phyloP scores from a whole-genome alignment of 768 basidiomycete genomes.

The Leccinellum luteum region DNA sequence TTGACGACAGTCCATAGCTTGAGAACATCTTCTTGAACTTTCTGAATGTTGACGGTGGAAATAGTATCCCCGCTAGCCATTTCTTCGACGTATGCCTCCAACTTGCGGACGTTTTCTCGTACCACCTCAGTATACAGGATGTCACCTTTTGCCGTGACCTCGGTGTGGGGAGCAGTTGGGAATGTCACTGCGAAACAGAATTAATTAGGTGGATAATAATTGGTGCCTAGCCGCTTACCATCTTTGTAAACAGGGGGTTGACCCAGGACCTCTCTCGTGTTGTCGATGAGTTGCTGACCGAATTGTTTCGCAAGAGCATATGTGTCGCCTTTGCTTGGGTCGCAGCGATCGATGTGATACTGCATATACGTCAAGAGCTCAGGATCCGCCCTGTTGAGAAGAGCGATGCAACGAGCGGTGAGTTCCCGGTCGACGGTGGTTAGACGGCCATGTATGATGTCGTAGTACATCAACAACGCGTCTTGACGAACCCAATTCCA shows the following conservation, averaged over 20 bases:
- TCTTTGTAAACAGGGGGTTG: constrained; percentile 93
- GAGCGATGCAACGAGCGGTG: constrained; percentile 93
- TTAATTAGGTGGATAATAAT: background rate
- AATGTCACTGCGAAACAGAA: constrained; percentile 69
- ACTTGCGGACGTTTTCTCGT: constrained; percentile 93
- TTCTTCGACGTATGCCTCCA: constrained; percentile 96
- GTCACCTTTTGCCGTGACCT: constrained; percentile 90
- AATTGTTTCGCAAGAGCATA: constrained; percentile 97
- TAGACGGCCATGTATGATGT: constrained; percentile 94
- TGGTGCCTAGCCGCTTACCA: constrained; percentile 50
- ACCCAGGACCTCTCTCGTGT: constrained; percentile 80
- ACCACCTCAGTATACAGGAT: constrained; percentile 94
- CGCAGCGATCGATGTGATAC: constrained; percentile 84
- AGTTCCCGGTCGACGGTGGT: constrained; percentile 95
- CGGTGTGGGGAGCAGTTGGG: constrained; percentile 95
- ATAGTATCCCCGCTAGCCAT: constrained; percentile 96
- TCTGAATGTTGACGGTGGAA: constrained; percentile 88
- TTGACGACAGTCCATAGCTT: constrained; percentile 98
- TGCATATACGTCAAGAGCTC: constrained; percentile 94
- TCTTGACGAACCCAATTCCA: constrained; percentile 99
- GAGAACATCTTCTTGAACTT: constrained; percentile 94
- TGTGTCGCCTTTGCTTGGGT: constrained; percentile 80
- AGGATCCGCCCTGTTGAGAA: constrained; percentile 96
- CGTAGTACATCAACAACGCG: constrained; percentile 94
- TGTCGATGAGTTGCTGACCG: constrained; percentile 92